Conservation (phyloP, 805 yeast species). For the Zygoascus ofunaensis region DNA sequence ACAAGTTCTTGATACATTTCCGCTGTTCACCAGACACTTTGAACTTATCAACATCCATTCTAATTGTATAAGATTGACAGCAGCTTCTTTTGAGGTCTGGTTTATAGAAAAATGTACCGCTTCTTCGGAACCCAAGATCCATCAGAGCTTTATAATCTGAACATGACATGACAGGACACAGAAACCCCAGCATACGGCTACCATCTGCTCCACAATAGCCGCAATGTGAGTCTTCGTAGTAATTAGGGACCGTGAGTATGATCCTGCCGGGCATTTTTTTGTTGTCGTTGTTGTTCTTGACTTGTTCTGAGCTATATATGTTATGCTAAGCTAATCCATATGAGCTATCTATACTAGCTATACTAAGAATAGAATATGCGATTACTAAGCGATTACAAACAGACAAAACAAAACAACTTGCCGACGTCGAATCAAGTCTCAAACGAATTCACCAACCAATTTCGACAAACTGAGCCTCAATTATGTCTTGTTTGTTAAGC, state of each 20-base stretch:
- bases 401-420: no score
- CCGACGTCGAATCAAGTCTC: no score
- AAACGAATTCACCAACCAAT: no score
- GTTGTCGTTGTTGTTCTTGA: no score
- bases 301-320: no score
- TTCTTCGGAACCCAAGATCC: conserved; percentile 69
- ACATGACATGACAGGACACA: conserved; percentile 38
- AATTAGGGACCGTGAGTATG: background rate
- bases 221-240: conserved; percentile 36
- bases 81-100: conserved; percentile 66
- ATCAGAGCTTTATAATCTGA: conserved; percentile 54
- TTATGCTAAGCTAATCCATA: no score
- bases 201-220: conserved; percentile 58
- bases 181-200: conserved; percentile 25
- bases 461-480: no score
- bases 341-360: no score
- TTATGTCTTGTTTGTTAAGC: no score
- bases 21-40: conserved; percentile 57
- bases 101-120: conserved; percentile 59
- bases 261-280: no score
- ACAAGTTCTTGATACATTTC: conserved; percentile 54
- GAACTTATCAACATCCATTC: conserved; percentile 45
- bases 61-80: conserved; percentile 69
- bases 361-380: no score
- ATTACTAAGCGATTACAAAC: no score